Evolutionary conservation across 306 rosid species (phyloP), one percentile per base, ranked within the genome.

Genomic region (Pyrus bretschneideri): DNA sequence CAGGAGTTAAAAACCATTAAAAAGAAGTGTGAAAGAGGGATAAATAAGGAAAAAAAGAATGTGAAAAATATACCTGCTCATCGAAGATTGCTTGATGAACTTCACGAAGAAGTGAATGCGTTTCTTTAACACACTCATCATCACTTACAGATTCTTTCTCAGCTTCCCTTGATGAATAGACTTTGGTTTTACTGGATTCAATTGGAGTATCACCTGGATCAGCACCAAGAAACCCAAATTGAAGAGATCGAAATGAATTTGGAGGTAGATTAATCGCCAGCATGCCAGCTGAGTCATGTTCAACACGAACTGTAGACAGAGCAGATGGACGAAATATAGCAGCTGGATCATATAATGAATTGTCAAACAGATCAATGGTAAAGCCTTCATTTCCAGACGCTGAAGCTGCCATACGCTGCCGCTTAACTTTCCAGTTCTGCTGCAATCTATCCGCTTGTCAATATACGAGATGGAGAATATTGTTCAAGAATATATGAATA

Each of bases 371-470:
- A 83, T 95, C 99, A 62, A 95, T 86, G 76, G 96, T 89, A 85
- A 95, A 95, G 84, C 97, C 97, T 85, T 92, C 99, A 87, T 81
- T 92, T 79, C 92, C 97, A 52, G 97, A 91, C 80, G 84, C 85
- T 73, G 91, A 83, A 83, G 91, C 87, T 55, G 89, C 88, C 73
- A 86, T 84, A 40, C 97, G 97, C 78, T 86, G 99, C 76, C 93
- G 87, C 84, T 95, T 90, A 83, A 95, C 97, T 89, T 92, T 95
- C 97, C 98, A 95, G 73, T 92, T 95, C 87, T 95, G 97, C 96
- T 95, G 98, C 87, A 95, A 80, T 78, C 98, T 92, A 88, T 79
- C 27, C 11, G 73, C 55, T 85, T 73, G 81, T 84, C 88, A 89
- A 81, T 68, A 82, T 30, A 83, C 63, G 52, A 67, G 68, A 71